Evolutionary conservation across 371 early-diverging fungal species (phyloP), one percentile per base, ranked within the genome.

Genomic region (Rhizopus delemar): DNA sequence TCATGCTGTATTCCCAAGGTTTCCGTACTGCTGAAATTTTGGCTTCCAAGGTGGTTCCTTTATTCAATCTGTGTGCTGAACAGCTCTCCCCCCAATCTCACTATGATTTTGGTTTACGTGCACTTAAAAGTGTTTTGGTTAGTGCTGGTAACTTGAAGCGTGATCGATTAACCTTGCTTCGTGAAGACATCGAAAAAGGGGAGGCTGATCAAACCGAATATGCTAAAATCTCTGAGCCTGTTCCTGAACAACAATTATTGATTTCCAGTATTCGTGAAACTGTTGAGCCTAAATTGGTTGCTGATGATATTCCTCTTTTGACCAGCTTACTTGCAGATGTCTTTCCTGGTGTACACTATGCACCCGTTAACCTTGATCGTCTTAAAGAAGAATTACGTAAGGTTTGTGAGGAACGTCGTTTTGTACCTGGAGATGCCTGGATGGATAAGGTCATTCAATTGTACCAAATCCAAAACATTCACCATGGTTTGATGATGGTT

Each of bases 401-500:
- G 2, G 92, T 94, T 6, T 96, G 98, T 73, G 65, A 73, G 32
- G 88, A 92, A 63, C 88, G 87, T 32, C 85, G 85, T 59, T 70
- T 92, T 39, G 91, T 93, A 31, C 73, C 78, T 15, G 92, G 90
- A 41, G 89, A 87, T 41, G 79, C 82, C 32, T 99, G 97, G 98
- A 70, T 98, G 75, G 95, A 95, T 35, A 99, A 99, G 79, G 92
- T 97, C 22, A 82, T 97, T 58, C 99, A 99, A 71, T 81, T 99
- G 46, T 92, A 96, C 66, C 95, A 97, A 68, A 97, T 98, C 60
- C 98, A 97, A 75, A 88, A 91, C 61, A 94, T 99, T 56, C 94
- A 97, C 71, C 99, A 99, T 73, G 99, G 99, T 71, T 63, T 99
- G 54, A 99, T 99, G 98, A 91, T 98, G 94, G 98, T 98, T 3